Base-by-base conservation (phyloP, 1,284 basidiomycete genomes). In the Moniliophthora roreri region DNA sequence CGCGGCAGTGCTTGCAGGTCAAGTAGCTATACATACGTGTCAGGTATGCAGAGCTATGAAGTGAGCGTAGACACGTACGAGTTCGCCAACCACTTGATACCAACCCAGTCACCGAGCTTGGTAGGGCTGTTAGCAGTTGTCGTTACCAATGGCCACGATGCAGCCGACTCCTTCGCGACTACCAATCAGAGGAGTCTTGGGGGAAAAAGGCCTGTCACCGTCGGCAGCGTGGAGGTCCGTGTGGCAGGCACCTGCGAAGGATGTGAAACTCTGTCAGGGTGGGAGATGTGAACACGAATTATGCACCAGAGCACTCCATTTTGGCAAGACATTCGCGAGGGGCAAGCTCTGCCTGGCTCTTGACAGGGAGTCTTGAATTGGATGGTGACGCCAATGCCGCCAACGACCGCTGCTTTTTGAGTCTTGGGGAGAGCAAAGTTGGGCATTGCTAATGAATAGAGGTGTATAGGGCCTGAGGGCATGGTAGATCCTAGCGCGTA, bases 31-130 rank as follows among this genome's bases (percentile, higher is more conserved):
- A 9, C 6, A 41, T 21, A 42, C 8, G 44, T 10, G 23, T 24
- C 45, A 2, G 57, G 45, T 13, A 41, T 24, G 6, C 28, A 24
- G 11, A 44, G 13, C 15, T 20, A 13, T n/a, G 52, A 37, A 26
- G 28, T n/a, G 23, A 9, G 50, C 5, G 41, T 20, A 53, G 21
- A 35, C 6, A 65, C 68, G 63, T 78, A 91, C 51, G 80, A 83
- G 63, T 85, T 77, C 6, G 87, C 88, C 36, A 90, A 73, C 89
- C 90, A 91, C 68, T 95, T 95, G 76, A 96, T 84, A 6, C 93
- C 93, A 44, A 95, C 93, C 11, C 87, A 80, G 58, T 93, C 85
- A 21, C 93, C 91, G 26, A 93, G 57, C 60, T 84, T 78, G 58
- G 88, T 80, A 1, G 82, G 80, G 8, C 83, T 84, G 53, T 78